Base-by-base conservation (phyloP, 768 basidiomycete genomes). In the Candolleomyces eurysporus region DNA sequence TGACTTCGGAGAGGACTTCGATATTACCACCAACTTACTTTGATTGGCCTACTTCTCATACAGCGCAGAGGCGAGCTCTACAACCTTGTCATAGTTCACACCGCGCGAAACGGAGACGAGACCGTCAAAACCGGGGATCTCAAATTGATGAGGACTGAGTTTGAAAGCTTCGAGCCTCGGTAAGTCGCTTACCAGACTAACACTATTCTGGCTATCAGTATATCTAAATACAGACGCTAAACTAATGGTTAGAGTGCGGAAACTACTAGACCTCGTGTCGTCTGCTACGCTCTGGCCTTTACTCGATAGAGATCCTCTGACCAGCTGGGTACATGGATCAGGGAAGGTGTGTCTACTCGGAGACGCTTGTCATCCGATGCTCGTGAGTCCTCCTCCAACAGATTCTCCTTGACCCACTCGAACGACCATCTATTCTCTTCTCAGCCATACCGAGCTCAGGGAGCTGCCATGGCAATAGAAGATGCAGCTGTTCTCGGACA, bases 311-410 rank as follows among this genome's bases (percentile, higher is more conserved):
- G 69, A 67, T 4, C 82, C 84, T 21, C 68, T 86, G 54, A 68
- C 72, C 0, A 79, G 76, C 0, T 85, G 84, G 84, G 61, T 84
- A 9, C 81, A 85, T 67, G 63, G 64, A 40, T 69, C 71, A 17
- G 78, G 77, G 3, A 78, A 70, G 26, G 72, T 85, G 1, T 77
- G 71, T 5, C 68, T 86, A 17, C 71, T 86, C 0, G 84, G 84
- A 2, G 85, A 86, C 64, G 76, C 84, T 0, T 84, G 83, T 51
- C 85, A 86, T 67, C 80, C 85, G 1, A 85, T 85, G 81, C 72
- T 84, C 46, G 84, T 85, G 60, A 63, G 82, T 77, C 4, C 4
- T 26, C 26, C 26, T 26, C 4, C 4, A 26, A 4, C 26, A 26
- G 4, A 26, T 26, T 26, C 26, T 26, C 26, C 26, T 26, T 26